phyloP scores from a whole-genome alignment of 768 basidiomycete genomes.

The Boletus rex-veris region DNA sequence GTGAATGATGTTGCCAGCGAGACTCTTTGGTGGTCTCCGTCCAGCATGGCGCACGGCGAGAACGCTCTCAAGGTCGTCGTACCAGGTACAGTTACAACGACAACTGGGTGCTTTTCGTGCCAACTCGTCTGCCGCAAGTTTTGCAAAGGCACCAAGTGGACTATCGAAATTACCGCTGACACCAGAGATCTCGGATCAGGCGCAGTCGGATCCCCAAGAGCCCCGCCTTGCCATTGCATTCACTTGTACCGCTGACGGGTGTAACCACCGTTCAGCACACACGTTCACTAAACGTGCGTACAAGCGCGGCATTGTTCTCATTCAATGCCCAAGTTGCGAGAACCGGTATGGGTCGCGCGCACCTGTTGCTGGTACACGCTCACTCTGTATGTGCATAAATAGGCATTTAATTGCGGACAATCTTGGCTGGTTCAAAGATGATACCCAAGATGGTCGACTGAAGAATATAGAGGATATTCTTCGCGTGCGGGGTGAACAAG shows the following conservation, averaged over 20 bases:
- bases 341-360: conserved; percentile 56
- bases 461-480: conserved; percentile 83
- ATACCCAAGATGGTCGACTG: conserved; percentile 65
- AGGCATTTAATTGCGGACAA: conserved; percentile 90
- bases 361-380: neutral
- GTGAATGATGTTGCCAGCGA: conserved; percentile 40
- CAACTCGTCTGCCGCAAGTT: conserved; percentile 12
- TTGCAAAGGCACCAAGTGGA: neutral
- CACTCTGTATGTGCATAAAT: neutral
- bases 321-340: conserved; percentile 88
- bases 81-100: conserved; percentile 37
- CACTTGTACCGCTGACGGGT: conserved; percentile 77
- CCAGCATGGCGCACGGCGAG: conserved; percentile 42
- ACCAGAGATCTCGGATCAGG: conserved; percentile 3
- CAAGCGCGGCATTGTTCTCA: conserved; percentile 82
- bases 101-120: conserved; percentile 28
- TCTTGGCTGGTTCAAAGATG: conserved; percentile 88
- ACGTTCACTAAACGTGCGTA: conserved; percentile 85
- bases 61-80: conserved; percentile 33
- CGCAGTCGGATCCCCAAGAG: conserved; percentile 42
- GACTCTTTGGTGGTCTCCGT: conserved; percentile 42
- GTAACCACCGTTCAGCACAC: conserved; percentile 80
- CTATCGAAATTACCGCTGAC: neutral
- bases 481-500: conserved; percentile 71
- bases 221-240: conserved; percentile 75